Evolutionary conservation across 75 land plant genomes (phyloP), one percentile per base, ranked within the genome.

Genomic region (Azolla pinnata): DNA sequence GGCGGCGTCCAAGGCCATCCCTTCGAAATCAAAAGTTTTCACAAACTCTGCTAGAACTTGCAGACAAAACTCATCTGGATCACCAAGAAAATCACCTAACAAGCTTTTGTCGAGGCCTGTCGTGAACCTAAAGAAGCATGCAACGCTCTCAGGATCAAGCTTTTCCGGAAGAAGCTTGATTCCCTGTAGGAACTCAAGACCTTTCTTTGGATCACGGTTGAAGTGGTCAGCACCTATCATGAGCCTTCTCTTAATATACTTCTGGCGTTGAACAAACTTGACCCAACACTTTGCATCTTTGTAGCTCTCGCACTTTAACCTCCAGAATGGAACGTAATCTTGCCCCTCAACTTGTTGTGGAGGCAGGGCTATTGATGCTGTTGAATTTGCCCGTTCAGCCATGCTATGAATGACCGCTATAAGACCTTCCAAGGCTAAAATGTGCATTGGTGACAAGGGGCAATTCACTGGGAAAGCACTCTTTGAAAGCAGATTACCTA

Each of bases 391-490:
- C 32, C 79, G 57, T 44, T 85, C 85, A 21, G 86, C 91, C 63
- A 90, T 86, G 57, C 65, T 84, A 51, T 81, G 81, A 29, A 95
- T 70, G 31, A 86, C 63, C 16, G 74, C 62, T 0, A 82, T 67
- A 25, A 95, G 72, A 24, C 97, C 99, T 63, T 95, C 91, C 17
- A 95, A 80, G n/a, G 99, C 97, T 55, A 86, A 78, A 38, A 86
- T 55, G 35, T 90, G 92, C 71, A 82, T 68, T 18, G 84, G 63
- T 20, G 91, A 72, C 57, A 95, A 62, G 10, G 87, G 85, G 44
- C 68, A 67, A 55, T 52, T 68, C 5, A 62, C 65, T 0, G 99
- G 92, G 61, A 82, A 90, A 10, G 99, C 87, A 31, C 75, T 75
- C 69, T 76, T 90, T 66, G 92, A 90, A 4, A 95, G 77, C 50